Base-by-base conservation (phyloP, 1,284 basidiomycete species). In the Boletellus sp. region DNA sequence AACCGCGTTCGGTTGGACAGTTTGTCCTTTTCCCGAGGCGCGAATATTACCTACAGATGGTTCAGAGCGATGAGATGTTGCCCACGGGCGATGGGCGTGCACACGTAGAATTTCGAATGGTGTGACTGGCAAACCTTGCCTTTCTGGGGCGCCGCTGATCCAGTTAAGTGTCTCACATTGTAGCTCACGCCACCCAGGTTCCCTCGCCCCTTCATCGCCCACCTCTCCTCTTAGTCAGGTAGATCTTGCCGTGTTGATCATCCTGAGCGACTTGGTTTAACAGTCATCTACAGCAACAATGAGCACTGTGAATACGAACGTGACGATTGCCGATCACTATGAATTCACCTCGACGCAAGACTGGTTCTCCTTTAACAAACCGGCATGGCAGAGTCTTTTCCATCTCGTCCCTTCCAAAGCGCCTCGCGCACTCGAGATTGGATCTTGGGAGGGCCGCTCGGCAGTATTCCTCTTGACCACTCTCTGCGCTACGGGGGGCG, bases 391-490 rank as follows among this genome's bases (percentile, higher is more conserved):
- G 14, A 20, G 43, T 7, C 57, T 77, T 20, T 71, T 79, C 45
- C 56, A 66, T 7, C 59, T 65, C 26, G 59, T 80, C 44, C 38
- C 41, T 1, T 60, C 70, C 8, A 34, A 58, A 14, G 47, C 56
- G 1, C 77, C 78, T 10, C 71, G 78, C 13, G 72, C 65, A 6
- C 71, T 80, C 11, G 79, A 80, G 57, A 78, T 82, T n/a, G 78
- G 80, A 4, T 78, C 76, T 13, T 82, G 79, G 78, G 79, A 82
- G 60, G 80, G 79, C 17, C 73, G 79, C 38, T 81, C 79, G 0
- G 78, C 76, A 16, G 72, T 78, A 19, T 80, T 77, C 61, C 64
- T 79, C 29, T 65, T 77, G 33, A 67, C 59, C 8, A 69, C 73
- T 30, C 70, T 80, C 34, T 79, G 76, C 56, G 59, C 58, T n/a